phyloP scores from a whole-genome alignment of 352 stramenopile genomes.

The Globisporangium ultimum region DNA sequence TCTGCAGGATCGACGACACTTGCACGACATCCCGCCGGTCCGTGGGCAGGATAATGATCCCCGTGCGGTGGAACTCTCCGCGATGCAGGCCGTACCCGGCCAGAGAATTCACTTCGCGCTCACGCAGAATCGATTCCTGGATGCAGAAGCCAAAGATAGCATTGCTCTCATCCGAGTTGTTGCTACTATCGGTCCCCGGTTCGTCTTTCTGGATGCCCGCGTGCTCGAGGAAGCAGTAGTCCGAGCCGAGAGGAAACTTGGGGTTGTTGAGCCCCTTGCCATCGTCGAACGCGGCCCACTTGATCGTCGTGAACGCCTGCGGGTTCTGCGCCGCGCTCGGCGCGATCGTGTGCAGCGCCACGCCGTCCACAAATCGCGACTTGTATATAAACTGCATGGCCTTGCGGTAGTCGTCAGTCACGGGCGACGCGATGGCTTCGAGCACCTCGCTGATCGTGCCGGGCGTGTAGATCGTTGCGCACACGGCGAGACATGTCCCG shows the following conservation, averaged over 20 bases:
- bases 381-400: slow-evolving; percentile 67
- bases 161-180: slow-evolving; percentile 2
- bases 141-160: slow-evolving; percentile 60
- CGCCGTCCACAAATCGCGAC: slow-evolving; percentile 51
- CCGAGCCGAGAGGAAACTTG: slow-evolving; percentile 32
- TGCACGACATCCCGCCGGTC: slow-evolving; percentile 58
- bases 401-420: slow-evolving; percentile 65
- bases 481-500: slow-evolving; percentile 53
- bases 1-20: slow-evolving; percentile 62
- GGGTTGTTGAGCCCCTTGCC: slow-evolving; percentile 22
- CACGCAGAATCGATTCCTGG: slow-evolving; percentile 61
- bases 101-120: slow-evolving; percentile 56
- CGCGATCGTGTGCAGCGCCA: slow-evolving; percentile 54
- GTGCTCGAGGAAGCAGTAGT: slow-evolving; percentile 84
- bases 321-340: slow-evolving; percentile 19
- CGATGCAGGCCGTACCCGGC: slow-evolving; percentile 48
- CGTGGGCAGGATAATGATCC: slow-evolving; percentile 60
- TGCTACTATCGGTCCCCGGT: neutral
- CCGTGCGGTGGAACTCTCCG: slow-evolving; percentile 55
- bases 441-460: slow-evolving; percentile 64
- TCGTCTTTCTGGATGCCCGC: slow-evolving; percentile 40
- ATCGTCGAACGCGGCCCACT: slow-evolving; percentile 72
- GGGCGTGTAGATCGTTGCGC: slow-evolving; percentile 45
- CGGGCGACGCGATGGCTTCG: slow-evolving; percentile 54
- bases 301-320: slow-evolving; percentile 62